phyloP scores from a whole-genome alignment of 2,329 filamentous ascomycete genomes.

The Colletotrichum simmondsii region DNA sequence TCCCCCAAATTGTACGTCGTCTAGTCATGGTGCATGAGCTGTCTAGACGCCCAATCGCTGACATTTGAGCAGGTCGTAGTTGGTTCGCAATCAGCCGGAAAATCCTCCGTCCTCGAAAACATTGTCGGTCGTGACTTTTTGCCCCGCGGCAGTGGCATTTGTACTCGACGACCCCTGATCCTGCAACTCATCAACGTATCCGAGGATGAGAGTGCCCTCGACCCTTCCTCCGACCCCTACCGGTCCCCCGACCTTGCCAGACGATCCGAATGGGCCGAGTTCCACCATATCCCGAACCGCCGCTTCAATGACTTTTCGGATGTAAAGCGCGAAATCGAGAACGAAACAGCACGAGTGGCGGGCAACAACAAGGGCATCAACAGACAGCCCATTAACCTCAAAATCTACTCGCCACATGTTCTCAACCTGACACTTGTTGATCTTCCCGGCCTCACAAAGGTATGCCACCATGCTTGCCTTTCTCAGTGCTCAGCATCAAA shows the following conservation, averaged over 20 bases:
- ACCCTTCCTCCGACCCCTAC: slow-evolving; percentile 77
- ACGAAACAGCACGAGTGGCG: slow-evolving; percentile 89
- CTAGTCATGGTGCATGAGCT: background rate
- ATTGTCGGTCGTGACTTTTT: slow-evolving; percentile 98
- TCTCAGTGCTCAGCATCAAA: background rate
- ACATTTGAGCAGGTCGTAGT: slow-evolving; percentile 83
- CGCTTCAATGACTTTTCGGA: slow-evolving; percentile 91
- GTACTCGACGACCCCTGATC: slow-evolving; percentile 92
- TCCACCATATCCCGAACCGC: slow-evolving; percentile 91
- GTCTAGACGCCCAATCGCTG: background rate
- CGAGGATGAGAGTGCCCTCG: slow-evolving; percentile 70
- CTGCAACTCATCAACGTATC: slow-evolving; percentile 98
- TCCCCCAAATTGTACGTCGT: slow-evolving; percentile 91
- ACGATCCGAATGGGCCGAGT: slow-evolving; percentile 87
- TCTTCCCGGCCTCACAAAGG: slow-evolving; percentile 94
- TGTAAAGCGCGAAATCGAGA: slow-evolving; percentile 96
- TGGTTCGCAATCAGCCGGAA: slow-evolving; percentile 97
- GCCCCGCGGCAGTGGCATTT: slow-evolving; percentile 94
- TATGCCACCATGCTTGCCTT: slow-evolving; percentile 48
- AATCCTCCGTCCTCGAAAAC: slow-evolving; percentile 98
- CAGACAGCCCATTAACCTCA: slow-evolving; percentile 95
- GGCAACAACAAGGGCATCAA: slow-evolving; percentile 99
- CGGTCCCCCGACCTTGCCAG: slow-evolving; percentile 78
- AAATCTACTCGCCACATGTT: slow-evolving; percentile 97
- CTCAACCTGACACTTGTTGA: slow-evolving; percentile 97